Evolutionary conservation across 116 monocot genomes (phyloP), one percentile per base, ranked within the genome.

Genomic region (Zostera marina): DNA sequence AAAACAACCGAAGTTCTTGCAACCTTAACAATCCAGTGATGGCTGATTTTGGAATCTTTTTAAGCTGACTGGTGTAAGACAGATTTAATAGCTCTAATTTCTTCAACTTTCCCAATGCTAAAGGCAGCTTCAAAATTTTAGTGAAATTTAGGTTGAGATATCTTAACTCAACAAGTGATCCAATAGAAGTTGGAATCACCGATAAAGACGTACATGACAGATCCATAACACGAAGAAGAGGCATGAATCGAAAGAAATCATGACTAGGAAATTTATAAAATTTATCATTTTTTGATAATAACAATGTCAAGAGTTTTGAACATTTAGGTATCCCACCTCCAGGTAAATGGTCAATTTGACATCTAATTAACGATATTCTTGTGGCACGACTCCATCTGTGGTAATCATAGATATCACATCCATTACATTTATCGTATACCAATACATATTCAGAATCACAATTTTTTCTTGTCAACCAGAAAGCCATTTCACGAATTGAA

Each of bases 401-500:
- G 38, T 19, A 14, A 17, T 32, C 49, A 13, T 11, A 6, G 15
- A 48, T 15, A 14, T 16, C 16, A 7, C 16, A 16, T 13, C 5
- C 4, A 42, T 20, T 10, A 19, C 1, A 7, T 5, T 24, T 17
- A 1, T 40, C 48, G 20, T 17, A 41, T 3, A 11, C 19, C 20
- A 53, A 5, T 20, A 52, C 51, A 5, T n/a, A n/a, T n/a, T n/a
- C n/a, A n/a, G n/a, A 9, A 6, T 22, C 22, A 22, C n/a, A 4
- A 13, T 20, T 21, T 11, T 52, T 2, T 5, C 2, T 11, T 17
- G 16, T 15, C 14, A 61, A 23, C 56, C 62, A 70, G 22, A 63
- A 24, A 0, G 47, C 56, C 62, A 63, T 70, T 14, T 70, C 70
- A 9, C 63, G 55, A 39, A 70, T 15, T 2, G 17, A 24, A 39